Evolutionary conservation across 2,329 filamentous ascomycete species (phyloP).

Genomic region (Colletotrichum incanum): DNA sequence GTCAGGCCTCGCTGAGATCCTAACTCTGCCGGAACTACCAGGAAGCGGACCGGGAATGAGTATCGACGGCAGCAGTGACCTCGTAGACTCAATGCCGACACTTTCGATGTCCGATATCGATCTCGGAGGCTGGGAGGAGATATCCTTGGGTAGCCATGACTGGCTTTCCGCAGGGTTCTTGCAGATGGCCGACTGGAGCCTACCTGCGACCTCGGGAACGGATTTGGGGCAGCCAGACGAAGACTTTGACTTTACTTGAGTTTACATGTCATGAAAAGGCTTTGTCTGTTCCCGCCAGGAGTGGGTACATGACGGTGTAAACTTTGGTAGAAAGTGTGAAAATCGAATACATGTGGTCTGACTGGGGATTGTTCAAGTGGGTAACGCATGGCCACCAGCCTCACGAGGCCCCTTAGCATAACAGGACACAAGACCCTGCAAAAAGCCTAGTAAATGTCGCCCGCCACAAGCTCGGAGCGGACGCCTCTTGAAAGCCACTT

Average conservation of each 20-base stretch:
- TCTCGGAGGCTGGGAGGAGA: constrained; percentile 2
- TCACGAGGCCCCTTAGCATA: too few relatives aligned
- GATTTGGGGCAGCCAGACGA: background rate
- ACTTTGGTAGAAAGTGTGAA: too few relatives aligned
- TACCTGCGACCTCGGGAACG: background rate
- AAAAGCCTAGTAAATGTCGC: too few relatives aligned
- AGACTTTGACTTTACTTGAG: background rate
- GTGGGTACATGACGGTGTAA: too few relatives aligned
- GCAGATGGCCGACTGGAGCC: constrained; percentile 19
- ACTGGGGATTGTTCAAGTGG: too few relatives aligned
- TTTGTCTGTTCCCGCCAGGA: too few relatives aligned
- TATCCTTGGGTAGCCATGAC: constrained; percentile 11
- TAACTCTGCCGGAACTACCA: background rate
- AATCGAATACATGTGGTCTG: too few relatives aligned
- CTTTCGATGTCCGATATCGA: background rate
- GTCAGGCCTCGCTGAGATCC: background rate
- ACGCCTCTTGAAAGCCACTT: background rate
- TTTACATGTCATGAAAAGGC: background rate
- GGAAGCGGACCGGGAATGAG: background rate
- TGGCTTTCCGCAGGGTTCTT: constrained; percentile 25
- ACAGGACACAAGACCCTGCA: too few relatives aligned
- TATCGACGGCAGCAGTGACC: background rate
- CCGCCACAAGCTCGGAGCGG: too few relatives aligned
- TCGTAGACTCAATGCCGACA: background rate
- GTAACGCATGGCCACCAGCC: too few relatives aligned